phyloP scores from a whole-genome alignment of 202 grass and related monocot species.

The Digitaria exilis region DNA sequence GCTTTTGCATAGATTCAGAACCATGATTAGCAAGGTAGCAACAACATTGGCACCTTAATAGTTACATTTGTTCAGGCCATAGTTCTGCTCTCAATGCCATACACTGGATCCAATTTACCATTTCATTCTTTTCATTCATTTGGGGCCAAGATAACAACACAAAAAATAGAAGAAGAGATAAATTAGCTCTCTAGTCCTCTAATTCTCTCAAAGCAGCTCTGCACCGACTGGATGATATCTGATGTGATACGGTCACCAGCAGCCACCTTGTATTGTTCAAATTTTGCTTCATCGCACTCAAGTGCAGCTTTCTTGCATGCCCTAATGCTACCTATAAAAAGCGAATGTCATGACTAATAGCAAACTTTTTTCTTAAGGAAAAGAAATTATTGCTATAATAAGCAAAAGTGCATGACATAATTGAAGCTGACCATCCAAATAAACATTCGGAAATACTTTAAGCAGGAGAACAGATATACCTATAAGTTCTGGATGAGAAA shows the following conservation, averaged over 20 bases:
- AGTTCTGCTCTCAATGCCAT: not conserved
- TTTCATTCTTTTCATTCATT: not conserved
- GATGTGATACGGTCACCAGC: conserved; percentile 39
- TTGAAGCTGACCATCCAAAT: not conserved
- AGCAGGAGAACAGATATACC: not conserved
- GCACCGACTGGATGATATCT: conserved; percentile 45
- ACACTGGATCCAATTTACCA: not conserved
- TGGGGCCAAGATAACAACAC: not conserved
- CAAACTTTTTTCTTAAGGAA: not conserved
- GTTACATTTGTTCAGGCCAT: not conserved
- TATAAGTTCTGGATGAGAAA: not conserved
- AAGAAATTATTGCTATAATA: not conserved
- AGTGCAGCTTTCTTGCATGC: conserved; percentile 72
- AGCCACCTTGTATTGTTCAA: conserved; percentile 61
- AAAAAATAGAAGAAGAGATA: not conserved
- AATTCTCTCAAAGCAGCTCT: conserved; percentile 61
- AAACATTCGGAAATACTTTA: not conserved
- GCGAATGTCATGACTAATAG: not conserved
- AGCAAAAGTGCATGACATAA: not conserved
- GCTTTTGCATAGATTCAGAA: too few species aligned
- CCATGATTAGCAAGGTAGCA: too few species aligned
- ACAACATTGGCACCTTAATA: not conserved
- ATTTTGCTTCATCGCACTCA: conserved; percentile 72
- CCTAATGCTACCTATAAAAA: conserved; percentile 56
- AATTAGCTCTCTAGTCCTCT: conserved; percentile 44